Conservation (phyloP, 768 basidiomycete species). For the Lactarius sp. region DNA sequence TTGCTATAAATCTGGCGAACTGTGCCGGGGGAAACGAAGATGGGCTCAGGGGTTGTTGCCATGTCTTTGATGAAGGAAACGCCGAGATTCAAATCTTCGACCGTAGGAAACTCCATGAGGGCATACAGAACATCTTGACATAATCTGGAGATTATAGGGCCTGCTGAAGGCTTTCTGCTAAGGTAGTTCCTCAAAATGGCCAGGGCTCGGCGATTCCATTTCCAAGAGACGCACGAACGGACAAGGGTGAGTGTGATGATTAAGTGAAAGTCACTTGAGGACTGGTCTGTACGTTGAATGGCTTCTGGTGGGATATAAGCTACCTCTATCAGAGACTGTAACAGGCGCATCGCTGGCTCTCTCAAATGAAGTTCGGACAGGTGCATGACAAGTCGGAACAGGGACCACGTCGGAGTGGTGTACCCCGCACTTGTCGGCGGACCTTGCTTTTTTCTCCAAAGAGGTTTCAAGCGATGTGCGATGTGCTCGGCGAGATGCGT, state of each 20-base stretch:
- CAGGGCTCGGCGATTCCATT: slow-evolving; percentile 44
- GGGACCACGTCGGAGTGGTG: slow-evolving; percentile 31
- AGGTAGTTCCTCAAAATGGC: slow-evolving; percentile 35
- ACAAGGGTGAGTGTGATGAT: slow-evolving; percentile 48
- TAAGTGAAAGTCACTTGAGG: slow-evolving; percentile 39
- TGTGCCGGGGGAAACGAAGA: slow-evolving; percentile 40
- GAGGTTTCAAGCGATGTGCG: slow-evolving; percentile 3
- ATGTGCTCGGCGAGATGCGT: slow-evolving; percentile 2
- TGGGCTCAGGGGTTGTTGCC: slow-evolving; percentile 30
- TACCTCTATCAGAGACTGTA: slow-evolving; percentile 44
- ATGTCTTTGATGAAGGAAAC: slow-evolving; percentile 40
- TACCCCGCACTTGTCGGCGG: not conserved
- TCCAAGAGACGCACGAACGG: slow-evolving; percentile 50
- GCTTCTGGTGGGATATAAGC: slow-evolving; percentile 46
- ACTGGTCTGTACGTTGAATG: slow-evolving; percentile 36
- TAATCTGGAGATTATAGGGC: slow-evolving; percentile 33
- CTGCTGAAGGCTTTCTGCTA: slow-evolving; percentile 27
- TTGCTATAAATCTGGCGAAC: slow-evolving; percentile 34
- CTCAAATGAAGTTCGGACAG: slow-evolving; percentile 37
- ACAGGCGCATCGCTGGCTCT: slow-evolving; percentile 41
- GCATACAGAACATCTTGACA: slow-evolving; percentile 38
- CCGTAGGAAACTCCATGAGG: slow-evolving; percentile 20
- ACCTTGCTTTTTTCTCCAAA: not conserved
- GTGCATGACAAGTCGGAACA: slow-evolving; percentile 43
- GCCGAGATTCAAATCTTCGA: slow-evolving; percentile 37